phyloP scores from a whole-genome alignment of 75 land plant genomes.

The Selaginella moellendorffii region DNA sequence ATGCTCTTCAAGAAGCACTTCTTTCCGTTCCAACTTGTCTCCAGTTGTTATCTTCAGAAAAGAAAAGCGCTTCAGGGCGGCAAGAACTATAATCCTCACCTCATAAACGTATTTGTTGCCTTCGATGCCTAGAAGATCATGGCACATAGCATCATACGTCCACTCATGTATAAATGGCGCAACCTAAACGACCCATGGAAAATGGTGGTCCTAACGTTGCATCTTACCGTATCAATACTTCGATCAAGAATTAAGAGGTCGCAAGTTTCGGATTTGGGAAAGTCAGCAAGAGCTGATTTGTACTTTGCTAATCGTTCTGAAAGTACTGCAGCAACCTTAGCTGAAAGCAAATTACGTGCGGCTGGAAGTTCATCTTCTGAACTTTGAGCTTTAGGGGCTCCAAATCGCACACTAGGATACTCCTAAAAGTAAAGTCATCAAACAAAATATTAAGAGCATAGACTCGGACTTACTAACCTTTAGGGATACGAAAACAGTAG shows the following conservation, averaged over 20 bases:
- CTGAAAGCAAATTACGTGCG: constrained; percentile 74
- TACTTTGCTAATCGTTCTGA: constrained; percentile 62
- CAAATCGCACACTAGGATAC: constrained; percentile 78
- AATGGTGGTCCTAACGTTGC: too few relatives aligned
- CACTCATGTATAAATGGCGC: constrained; percentile 10
- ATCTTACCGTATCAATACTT: constrained; percentile 76
- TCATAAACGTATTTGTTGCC: constrained; percentile 10
- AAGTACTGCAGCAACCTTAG: constrained; percentile 86
- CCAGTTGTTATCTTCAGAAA: neutral
- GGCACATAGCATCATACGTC: constrained; percentile 2
- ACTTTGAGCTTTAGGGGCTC: constrained; percentile 56
- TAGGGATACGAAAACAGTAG: constrained; percentile 89
- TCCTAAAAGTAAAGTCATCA: constrained; percentile 35
- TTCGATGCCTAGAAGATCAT: constrained; percentile 1
- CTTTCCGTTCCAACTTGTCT: neutral
- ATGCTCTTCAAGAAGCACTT: constrained; percentile 8
- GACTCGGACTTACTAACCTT: constrained; percentile 32
- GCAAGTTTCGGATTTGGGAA: constrained; percentile 81
- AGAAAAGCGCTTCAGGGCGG: neutral
- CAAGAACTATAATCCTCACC: too few relatives aligned
- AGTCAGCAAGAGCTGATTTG: constrained; percentile 41
- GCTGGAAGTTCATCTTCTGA: constrained; percentile 41
- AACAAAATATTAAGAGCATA: neutral
- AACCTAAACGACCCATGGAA: too few relatives aligned
- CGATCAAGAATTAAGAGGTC: constrained; percentile 90